These are phyloP conservation scores for Dryas integrifolia DNA, from an alignment of 331 rosid species.

Conservation along the genomic window DNA sequence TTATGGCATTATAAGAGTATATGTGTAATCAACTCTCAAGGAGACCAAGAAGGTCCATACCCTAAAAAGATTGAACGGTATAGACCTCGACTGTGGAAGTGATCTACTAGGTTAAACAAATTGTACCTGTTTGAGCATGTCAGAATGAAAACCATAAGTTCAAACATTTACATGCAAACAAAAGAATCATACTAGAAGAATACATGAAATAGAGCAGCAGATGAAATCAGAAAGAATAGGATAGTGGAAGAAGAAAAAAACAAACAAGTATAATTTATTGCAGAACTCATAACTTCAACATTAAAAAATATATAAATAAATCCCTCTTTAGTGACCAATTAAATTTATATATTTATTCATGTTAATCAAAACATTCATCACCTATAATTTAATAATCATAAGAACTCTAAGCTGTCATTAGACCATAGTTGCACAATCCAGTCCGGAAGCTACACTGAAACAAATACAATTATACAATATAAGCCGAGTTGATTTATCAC, in stretches of 20 bases:
- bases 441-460: background rate
- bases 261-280: background rate
- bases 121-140: conserved; percentile 65
- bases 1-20: conserved; percentile 8
- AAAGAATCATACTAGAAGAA: background rate
- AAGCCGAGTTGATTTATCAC: background rate
- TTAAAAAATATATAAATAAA: background rate
- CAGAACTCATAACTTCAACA: background rate
- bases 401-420: background rate
- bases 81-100: conserved; percentile 81
- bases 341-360: background rate
- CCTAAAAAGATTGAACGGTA: conserved; percentile 75
- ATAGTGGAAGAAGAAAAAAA: conserved; percentile 3
- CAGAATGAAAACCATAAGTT: conserved; percentile 23
- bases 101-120: conserved; percentile 58
- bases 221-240: conserved; percentile 11
- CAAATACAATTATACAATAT: background rate
- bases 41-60: conserved; percentile 33
- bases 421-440: background rate
- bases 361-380: conserved; percentile 3
- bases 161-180: conserved; percentile 17
- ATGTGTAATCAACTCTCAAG: conserved; percentile 4
- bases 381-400: conserved; percentile 1
- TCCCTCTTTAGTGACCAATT: background rate
- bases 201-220: conserved; percentile 13